These are phyloP conservation scores for Macrolepiota fuliginosa DNA, from an alignment of 768 basidiomycete species.

Conservation along the genomic window DNA sequence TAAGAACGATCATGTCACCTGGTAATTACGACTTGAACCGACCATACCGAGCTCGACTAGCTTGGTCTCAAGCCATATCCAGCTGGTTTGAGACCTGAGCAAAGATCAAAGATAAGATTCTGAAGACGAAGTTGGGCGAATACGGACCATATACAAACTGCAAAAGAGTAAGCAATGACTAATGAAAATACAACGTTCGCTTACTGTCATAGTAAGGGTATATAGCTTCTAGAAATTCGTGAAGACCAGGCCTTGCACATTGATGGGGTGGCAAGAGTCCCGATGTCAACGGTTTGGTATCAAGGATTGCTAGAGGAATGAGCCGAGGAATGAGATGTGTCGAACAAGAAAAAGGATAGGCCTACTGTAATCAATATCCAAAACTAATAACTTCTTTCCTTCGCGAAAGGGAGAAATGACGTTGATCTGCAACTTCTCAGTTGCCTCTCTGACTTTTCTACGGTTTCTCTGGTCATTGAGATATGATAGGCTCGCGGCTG, in stretches of 20 bases:
- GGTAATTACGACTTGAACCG: slow-evolving; percentile 66
- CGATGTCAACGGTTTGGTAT: slow-evolving; percentile 82
- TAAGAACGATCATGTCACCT: slow-evolving; percentile 39
- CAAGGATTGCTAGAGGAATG: slow-evolving; percentile 60
- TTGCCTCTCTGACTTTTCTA: slow-evolving; percentile 75
- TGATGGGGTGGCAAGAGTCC: slow-evolving; percentile 77
- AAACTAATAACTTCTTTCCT: slow-evolving; percentile 79
- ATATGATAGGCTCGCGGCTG: slow-evolving; percentile 55
- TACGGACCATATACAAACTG: slow-evolving; percentile 77
- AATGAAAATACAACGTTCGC: slow-evolving; percentile 15
- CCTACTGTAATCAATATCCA: slow-evolving; percentile 89
- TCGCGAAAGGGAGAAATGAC: slow-evolving; percentile 74
- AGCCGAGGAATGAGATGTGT: slow-evolving; percentile 1
- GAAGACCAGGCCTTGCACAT: slow-evolving; percentile 80
- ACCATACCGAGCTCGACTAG: slow-evolving; percentile 85
- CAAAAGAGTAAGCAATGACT: neutral
- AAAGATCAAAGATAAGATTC: neutral
- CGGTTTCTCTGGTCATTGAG: slow-evolving; percentile 78
- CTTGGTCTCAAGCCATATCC: slow-evolving; percentile 89
- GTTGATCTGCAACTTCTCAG: slow-evolving; percentile 59
- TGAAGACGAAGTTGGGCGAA: neutral
- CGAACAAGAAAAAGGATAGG: neutral
- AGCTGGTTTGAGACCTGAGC: slow-evolving; percentile 79
- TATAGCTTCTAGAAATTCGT: slow-evolving; percentile 77
- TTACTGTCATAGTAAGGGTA: slow-evolving; percentile 81